Evolutionary conservation across 805 yeast genomes (phyloP).

Genomic region (Wickerhamiella sorbophila): DNA sequence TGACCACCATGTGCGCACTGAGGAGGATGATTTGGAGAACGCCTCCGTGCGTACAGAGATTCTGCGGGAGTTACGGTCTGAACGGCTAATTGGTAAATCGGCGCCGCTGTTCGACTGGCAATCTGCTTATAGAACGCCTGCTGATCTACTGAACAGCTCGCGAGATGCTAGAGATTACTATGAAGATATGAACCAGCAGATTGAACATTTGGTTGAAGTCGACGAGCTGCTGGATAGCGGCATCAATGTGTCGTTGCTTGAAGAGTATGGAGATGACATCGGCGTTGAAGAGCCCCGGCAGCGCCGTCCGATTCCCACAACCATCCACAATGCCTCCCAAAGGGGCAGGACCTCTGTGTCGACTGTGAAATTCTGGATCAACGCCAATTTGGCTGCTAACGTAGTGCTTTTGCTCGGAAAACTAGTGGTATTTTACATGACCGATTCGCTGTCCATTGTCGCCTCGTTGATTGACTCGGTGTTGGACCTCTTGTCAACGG

Average conservation of each 20-base stretch:
- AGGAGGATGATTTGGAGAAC: conserved; percentile 1
- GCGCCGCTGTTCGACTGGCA: conserved; percentile 33
- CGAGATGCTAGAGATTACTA: conserved; percentile 30
- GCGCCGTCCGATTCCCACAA: conserved; percentile 11
- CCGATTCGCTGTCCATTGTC: conserved; percentile 58
- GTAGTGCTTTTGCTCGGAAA: conserved; percentile 44
- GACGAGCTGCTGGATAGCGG: conserved; percentile 60
- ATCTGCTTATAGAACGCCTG: conserved; percentile 13
- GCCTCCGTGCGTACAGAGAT: conserved; percentile 10
- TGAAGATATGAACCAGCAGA: conserved; percentile 42
- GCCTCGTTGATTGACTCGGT: conserved; percentile 70
- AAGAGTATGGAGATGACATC: conserved; percentile 37
- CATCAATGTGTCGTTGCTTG: conserved; percentile 47
- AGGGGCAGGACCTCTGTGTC: conserved; percentile 26
- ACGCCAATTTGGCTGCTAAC: conserved; percentile 49
- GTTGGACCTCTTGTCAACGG: conserved; percentile 58
- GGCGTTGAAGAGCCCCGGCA: conserved; percentile 16
- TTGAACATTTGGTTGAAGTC: conserved; percentile 42
- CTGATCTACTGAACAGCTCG: conserved; percentile 18
- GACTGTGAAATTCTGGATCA: conserved; percentile 44
- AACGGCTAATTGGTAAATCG: conserved; percentile 33
- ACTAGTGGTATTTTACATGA: conserved; percentile 41
- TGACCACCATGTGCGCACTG: not conserved
- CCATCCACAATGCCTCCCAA: conserved; percentile 29
- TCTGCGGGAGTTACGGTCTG: conserved; percentile 34